phyloP scores from a whole-genome alignment of 768 basidiomycete genomes.

The Mrakia frigida region DNA sequence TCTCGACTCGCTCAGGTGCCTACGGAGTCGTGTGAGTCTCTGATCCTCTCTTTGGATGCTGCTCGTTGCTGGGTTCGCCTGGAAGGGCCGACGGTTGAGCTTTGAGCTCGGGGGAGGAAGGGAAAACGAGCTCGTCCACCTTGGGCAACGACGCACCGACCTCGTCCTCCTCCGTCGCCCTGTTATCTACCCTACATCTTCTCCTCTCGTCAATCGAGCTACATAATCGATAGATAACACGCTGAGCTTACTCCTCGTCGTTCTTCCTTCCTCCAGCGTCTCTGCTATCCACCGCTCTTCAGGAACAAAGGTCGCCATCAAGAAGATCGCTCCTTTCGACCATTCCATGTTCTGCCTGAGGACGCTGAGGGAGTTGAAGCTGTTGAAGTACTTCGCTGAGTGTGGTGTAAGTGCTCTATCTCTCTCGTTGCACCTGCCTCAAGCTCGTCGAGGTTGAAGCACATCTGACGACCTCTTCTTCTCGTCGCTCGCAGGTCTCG shows the following conservation, averaged over 20 bases:
- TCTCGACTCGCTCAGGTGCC: conserved; percentile 15
- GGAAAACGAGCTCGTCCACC: neutral
- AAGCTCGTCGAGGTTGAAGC: conserved; percentile 32
- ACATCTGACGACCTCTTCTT: conserved; percentile 15
- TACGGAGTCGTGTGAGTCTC: conserved; percentile 38
- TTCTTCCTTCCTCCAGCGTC: conserved; percentile 10
- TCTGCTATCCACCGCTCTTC: conserved; percentile 69
- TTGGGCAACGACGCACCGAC: neutral
- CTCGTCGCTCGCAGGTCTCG: conserved; percentile 17
- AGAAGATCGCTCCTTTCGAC: conserved; percentile 87
- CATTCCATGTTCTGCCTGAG: conserved; percentile 68
- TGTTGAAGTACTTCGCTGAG: conserved; percentile 63
- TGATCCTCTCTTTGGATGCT: neutral
- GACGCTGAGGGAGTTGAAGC: conserved; percentile 84
- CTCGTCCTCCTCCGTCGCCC: neutral
- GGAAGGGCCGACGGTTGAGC: neutral
- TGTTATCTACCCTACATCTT: neutral
- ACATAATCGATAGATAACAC: neutral
- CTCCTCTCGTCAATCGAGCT: too few species aligned
- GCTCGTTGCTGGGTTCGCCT: neutral
- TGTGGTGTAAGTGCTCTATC: conserved; percentile 12
- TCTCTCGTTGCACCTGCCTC: neutral
- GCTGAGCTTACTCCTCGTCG: conserved; percentile 44
- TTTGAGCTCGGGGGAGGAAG: neutral
- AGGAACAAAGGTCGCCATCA: conserved; percentile 85